These are phyloP conservation scores for Penicillium expansum DNA, from an alignment of 2,329 filamentous ascomycete species.

Conservation along the genomic window DNA sequence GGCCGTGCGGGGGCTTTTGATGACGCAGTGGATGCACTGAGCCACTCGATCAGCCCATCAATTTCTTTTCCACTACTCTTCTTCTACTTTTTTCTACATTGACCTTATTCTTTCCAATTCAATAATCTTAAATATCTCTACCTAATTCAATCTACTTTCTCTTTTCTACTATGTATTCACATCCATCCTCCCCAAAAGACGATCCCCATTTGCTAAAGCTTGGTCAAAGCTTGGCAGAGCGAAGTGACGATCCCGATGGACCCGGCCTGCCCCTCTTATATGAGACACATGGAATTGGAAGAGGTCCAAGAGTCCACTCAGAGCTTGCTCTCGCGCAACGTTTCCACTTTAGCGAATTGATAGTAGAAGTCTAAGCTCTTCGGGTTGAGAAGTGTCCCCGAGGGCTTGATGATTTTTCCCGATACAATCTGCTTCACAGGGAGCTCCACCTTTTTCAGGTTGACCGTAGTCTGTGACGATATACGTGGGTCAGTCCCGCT, in stretches of 20 bases:
- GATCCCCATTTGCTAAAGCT: conserved; percentile 13
- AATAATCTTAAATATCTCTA: not conserved
- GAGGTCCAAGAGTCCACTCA: conserved; percentile 6
- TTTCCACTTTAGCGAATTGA: conserved; percentile 70
- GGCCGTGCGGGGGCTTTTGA: not conserved
- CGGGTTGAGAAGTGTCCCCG: conserved; percentile 73
- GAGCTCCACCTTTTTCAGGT: conserved; percentile 79
- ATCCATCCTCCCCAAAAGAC: not conserved
- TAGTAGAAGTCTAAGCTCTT: conserved; percentile 74
- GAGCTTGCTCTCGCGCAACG: conserved; percentile 35
- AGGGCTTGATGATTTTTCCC: conserved; percentile 68
- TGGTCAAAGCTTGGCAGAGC: conserved; percentile 26
- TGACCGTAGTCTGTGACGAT: conserved; percentile 65
- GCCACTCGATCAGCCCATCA: not conserved
- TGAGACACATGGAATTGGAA: conserved; percentile 6
- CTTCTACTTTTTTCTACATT: not conserved
- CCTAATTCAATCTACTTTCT: not conserved
- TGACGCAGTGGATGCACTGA: not conserved
- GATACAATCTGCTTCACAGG: conserved; percentile 82
- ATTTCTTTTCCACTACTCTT: too few species aligned
- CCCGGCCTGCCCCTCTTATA: conserved; percentile 9
- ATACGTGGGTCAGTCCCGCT: conserved; percentile 47
- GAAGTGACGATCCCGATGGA: conserved; percentile 11
- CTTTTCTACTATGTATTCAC: not conserved
- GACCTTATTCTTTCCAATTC: not conserved